phyloP scores from a whole-genome alignment of 495 filamentous ascomycete genomes.

The Massariosphaeria phaeospora region DNA sequence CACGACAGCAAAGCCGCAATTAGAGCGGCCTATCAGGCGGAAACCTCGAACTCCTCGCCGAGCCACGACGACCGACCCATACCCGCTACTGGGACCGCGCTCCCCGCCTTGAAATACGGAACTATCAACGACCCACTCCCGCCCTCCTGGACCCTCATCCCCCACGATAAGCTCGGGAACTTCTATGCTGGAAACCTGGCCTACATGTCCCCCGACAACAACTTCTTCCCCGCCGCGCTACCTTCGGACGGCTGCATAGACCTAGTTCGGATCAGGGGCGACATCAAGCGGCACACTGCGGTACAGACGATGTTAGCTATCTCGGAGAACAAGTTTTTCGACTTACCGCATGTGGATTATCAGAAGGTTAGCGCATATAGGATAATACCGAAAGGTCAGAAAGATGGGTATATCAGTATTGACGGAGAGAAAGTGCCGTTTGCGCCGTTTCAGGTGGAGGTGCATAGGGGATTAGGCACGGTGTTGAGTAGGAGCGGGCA shows the following conservation, averaged over 20 bases:
- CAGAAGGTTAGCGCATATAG: slow-evolving; percentile 78
- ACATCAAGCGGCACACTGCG: slow-evolving; percentile 58
- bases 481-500: slow-evolving; percentile 67
- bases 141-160: slow-evolving; percentile 63
- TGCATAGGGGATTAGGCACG: slow-evolving; percentile 80
- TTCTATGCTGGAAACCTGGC: slow-evolving; percentile 97
- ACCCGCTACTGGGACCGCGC: slow-evolving; percentile 35
- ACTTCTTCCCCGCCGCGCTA: slow-evolving; percentile 83
- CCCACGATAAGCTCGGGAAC: slow-evolving; percentile 73
- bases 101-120: slow-evolving; percentile 74
- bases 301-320: slow-evolving; percentile 65
- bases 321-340: slow-evolving; percentile 68
- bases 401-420: slow-evolving; percentile 81
- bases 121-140: slow-evolving; percentile 73
- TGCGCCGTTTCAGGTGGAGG: slow-evolving; percentile 82
- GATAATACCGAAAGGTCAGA: slow-evolving; percentile 63
- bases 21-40: slow-evolving; percentile 62
- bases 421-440: slow-evolving; percentile 87
- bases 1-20: slow-evolving; percentile 72
- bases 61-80: slow-evolving; percentile 18
- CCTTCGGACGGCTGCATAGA: slow-evolving; percentile 84
- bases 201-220: slow-evolving; percentile 78
- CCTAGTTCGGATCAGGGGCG: slow-evolving; percentile 72
- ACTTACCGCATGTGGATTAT: slow-evolving; percentile 69
- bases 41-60: slow-evolving; percentile 38